A percentile compares a stretch with the other conserved stretches of the same genome.
These are phyloP conservation scores for Suillus decipiens DNA, from an alignment of 768 basidiomycete genomes.

Conservation along the genomic window DNA sequence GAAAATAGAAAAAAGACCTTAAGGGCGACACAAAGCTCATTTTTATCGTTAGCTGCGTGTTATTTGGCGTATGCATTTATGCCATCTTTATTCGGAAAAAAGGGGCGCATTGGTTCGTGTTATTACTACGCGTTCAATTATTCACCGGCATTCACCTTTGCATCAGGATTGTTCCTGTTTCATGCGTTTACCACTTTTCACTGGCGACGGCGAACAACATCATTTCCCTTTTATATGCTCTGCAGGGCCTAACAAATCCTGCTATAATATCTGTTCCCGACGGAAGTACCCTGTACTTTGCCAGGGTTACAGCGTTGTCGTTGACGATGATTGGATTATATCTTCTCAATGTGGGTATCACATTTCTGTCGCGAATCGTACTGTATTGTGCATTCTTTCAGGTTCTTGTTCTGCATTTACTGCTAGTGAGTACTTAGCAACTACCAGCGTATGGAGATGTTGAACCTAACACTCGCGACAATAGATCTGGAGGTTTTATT, in stretches of 20 bases:
- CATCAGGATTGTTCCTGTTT: conserved; percentile 1
- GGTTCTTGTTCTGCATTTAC: conserved; percentile 6
- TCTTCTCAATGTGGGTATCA: not conserved
- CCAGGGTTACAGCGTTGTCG: not conserved
- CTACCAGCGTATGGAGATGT: not conserved
- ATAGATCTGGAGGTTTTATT: conserved; percentile 13
- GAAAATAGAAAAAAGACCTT: not conserved
- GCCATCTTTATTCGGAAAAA: not conserved
- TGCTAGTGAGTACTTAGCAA: conserved; percentile 6
- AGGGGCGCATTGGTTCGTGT: conserved; percentile 7
- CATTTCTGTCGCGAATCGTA: not conserved
- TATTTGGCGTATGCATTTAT: conserved; percentile 11
- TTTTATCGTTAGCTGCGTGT: conserved; percentile 4
- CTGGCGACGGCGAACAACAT: not conserved
- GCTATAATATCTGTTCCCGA: not conserved
- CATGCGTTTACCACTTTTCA: conserved; percentile 1
- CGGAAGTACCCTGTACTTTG: not conserved
- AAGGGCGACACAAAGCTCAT: not conserved
- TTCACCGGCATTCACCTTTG: not conserved
- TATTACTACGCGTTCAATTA: not conserved
- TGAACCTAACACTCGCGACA: not conserved
- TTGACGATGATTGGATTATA: not conserved
- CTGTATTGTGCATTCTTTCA: not conserved
- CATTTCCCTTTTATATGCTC: not conserved
- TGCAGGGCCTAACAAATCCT: not conserved